Evolutionary conservation across 768 basidiomycete species (phyloP), one percentile per base, ranked within the genome.

Genomic region (Kwoniella europaea): DNA sequence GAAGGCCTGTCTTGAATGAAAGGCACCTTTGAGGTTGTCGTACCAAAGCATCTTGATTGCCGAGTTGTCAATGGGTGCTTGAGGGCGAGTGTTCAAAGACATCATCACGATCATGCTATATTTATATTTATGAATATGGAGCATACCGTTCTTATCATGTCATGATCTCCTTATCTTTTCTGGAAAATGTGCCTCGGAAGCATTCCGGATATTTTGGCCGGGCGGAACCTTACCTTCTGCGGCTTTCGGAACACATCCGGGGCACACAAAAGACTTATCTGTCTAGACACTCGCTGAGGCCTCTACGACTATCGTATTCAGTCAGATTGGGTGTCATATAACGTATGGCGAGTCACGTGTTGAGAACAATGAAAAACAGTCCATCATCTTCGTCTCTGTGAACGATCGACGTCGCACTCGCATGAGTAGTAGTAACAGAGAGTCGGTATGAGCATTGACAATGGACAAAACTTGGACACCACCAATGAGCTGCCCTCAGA

Each of bases 1-100:
- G 53, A 74, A 74, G 27, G 68, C 73, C 20, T 71, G n/a, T 46
- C 69, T 70, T 4, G 71, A 72, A 6, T 68, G 44, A 50, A 69
- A 67, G 20, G 76, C 76, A 10, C 69, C 56, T 35, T 65, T 69
- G 60, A 74, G 63, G 43, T 72, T 63, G 24, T 52, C 61, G 60
- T 52, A 12, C 13, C 56, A 15, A 15, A 24, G 27, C 56, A 58
- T 58, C 12, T 10, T 20, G 54, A 9, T 10, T 24, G 54, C n/a
- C 4, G 10, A 20, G 10, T n/a, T 55, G 3, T n/a, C 10, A 3
- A 20, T 55, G 13, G n/a, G 16, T 46, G 44, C 12, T 46, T 16
- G 27, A 27, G 27, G 27, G 27, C 16, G 44, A 46, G 16, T 46
- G 44, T 12, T 46, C 44, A 46, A 46, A 10, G 44, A 46, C 16